These are phyloP conservation scores for Pseudoperonospora humuli DNA, from an alignment of 352 stramenopile species.

Conservation along the genomic window DNA sequence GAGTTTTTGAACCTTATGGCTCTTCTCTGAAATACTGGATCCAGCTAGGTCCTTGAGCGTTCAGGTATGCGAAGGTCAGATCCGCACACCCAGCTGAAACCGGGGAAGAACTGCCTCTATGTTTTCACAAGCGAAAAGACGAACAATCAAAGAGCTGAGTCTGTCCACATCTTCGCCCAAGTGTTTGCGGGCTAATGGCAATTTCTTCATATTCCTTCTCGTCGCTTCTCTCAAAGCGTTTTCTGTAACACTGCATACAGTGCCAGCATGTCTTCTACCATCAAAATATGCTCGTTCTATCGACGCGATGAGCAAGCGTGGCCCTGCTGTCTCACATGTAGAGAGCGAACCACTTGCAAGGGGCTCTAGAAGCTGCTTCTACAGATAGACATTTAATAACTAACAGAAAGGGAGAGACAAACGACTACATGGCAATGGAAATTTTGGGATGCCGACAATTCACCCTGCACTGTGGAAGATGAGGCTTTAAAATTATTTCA, in stretches of 20 bases:
- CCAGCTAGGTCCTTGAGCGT: constrained; percentile 11
- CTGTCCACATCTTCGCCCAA: no score
- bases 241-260: no score
- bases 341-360: no score
- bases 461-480: no score
- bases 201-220: background rate
- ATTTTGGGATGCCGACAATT: no score
- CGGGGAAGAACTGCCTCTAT: constrained; percentile 20
- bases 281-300: constrained; percentile 3
- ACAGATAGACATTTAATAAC: no score
- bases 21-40: constrained; percentile 15
- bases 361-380: no score
- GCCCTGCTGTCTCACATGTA: constrained; percentile 18
- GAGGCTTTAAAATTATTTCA: no score
- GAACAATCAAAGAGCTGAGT: no score
- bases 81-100: constrained; percentile 25
- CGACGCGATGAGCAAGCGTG: constrained; percentile 12
- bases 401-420: no score
- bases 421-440: no score
- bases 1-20: constrained; percentile 7
- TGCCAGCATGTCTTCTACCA: constrained; percentile 16
- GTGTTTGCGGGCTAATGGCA: constrained; percentile 2
- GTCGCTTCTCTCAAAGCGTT: no score
- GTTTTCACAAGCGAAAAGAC: constrained; percentile 22
- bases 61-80: constrained; percentile 13